Evolutionary conservation across 176 grass and related monocot genomes (phyloP), one percentile per base, ranked within the genome.

Genomic region (Ensete ventricosum): DNA sequence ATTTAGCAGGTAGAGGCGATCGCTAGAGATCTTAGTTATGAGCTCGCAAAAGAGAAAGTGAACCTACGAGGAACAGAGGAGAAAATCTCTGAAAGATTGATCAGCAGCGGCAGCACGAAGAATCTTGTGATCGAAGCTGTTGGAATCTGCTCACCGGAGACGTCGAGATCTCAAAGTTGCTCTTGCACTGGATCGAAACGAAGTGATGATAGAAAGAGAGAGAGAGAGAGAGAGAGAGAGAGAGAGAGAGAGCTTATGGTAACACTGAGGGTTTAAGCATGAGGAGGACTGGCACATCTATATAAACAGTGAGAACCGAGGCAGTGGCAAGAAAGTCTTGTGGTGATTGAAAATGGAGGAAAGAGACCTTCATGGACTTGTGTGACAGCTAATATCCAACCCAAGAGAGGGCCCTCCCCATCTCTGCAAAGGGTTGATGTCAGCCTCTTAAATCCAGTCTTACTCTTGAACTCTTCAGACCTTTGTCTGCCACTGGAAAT

Each of bases 331-430:
- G 17, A 53, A 73, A 26, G 19, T 2, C 51, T 54, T 16, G 24
- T 55, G 14, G 4, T 20, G 14, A 51, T 62, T 21, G 24, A 50
- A 64, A 22, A 23, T n/a, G 16, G 6, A n/a, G 55, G 21, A 51
- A 17, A 74, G 25, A 57, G 20, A 11, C 26, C 1, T n/a, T 62
- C 16, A 50, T 34, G 23, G 20, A 34, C 60, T 62, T 60, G 49
- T 58, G 34, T 63, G 74, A 76, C 74, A 76, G 74, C 74, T 76
- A 76, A 76, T 51, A 52, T 64, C 25, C 57, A 76, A 62, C 74
- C 74, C 57, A 76, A 25, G 55, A 8, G 9, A 50, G 17, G 58
- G 55, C 9, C 52, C 71, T 23, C 17, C 8, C 14, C 14, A 14
- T 51, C 19, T 52, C 9, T 60, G 57, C 57, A 60, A 14, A 60